Base-by-base conservation (phyloP, 176 grass and related monocot genomes). In the Bolboschoenus planiculmis region DNA sequence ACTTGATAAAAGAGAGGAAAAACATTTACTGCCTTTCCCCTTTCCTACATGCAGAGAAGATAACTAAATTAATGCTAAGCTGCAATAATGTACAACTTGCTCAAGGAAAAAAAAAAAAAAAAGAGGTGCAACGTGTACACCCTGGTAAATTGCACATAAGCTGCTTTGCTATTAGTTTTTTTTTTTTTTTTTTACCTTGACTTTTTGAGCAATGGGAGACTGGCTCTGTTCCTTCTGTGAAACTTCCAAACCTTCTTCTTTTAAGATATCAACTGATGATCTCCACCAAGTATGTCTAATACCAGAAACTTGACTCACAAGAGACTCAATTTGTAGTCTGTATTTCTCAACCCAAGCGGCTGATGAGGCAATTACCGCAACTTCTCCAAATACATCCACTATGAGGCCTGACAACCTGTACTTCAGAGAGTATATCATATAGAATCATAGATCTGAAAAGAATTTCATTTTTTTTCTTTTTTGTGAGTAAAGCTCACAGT, bases 271-370 rank as follows among this genome's bases (percentile, higher is more conserved):
- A 87, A 64, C 63, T 67, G 95, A 94, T 13, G 90, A 83, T 86
- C 90, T 98, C 95, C 92, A 98, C 78, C 92, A 91, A 81, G 94
- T 98, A 91, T 94, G 87, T 16, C 86, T 98, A 43, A 94, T 80
- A 85, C 85, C 87, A 80, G 50, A 34, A 86, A 98, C 43, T 85
- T 89, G 80, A 78, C 76, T 85, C 80, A 98, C 87, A 77, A 91
- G 87, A 61, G 86, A 90, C 67, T 98, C 87, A 72, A 98, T 98
- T 90, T 95, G 85, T 84, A 85, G 83, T 84, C 89, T 94, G 86
- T 94, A 95, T 87, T 90, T 98, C 85, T 98, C 95, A 87, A 98
- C 92, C 95, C 95, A 98, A 84, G 95, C 95, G 68, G 95, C 95
- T 87, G 95, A 98, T 85, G 95, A 98, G 87, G 95, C 90, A 70